These are phyloP conservation scores for Ganoderma resinaceum DNA, from an alignment of 1,284 basidiomycete genomes.

Conservation along the genomic window DNA sequence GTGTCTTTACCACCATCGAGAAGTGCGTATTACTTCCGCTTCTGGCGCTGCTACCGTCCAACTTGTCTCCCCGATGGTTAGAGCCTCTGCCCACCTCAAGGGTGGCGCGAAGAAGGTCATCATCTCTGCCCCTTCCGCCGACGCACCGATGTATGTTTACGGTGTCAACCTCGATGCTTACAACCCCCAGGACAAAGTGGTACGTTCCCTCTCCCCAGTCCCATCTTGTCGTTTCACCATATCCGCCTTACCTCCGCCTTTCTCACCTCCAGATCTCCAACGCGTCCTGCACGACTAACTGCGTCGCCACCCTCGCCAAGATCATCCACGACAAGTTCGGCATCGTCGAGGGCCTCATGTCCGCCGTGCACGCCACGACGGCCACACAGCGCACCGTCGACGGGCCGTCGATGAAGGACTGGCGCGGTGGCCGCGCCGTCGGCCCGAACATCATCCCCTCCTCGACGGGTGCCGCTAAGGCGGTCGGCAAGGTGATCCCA, in stretches of 20 bases:
- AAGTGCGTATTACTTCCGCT: constrained; percentile 54
- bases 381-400: constrained; percentile 99
- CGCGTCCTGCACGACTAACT: constrained; percentile 99
- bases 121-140: constrained; percentile 98
- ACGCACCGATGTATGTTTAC: constrained; percentile 97
- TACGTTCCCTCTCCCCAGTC: constrained; percentile 46
- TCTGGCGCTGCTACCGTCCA: not conserved
- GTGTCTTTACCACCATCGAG: constrained; percentile 97
- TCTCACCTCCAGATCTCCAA: constrained; percentile 83
- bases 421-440: constrained; percentile 97
- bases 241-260: constrained; percentile 6
- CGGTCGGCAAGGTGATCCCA: constrained; percentile 99
- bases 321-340: constrained; percentile 97
- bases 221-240: not conserved
- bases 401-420: constrained; percentile 94
- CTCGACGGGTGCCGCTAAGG: constrained; percentile 99
- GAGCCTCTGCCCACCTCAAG: constrained; percentile 94
- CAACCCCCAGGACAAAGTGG: constrained; percentile 90
- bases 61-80: constrained; percentile 38
- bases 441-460: constrained; percentile 99
- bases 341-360: constrained; percentile 98
- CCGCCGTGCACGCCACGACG: constrained; percentile 96
- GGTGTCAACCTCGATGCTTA: constrained; percentile 98
- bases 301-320: constrained; percentile 98
- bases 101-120: constrained; percentile 99